These are phyloP conservation scores for Pseudonitzschia delicatissima DNA, from an alignment of 108 stramenopile genomes.

Conservation along the genomic window DNA sequence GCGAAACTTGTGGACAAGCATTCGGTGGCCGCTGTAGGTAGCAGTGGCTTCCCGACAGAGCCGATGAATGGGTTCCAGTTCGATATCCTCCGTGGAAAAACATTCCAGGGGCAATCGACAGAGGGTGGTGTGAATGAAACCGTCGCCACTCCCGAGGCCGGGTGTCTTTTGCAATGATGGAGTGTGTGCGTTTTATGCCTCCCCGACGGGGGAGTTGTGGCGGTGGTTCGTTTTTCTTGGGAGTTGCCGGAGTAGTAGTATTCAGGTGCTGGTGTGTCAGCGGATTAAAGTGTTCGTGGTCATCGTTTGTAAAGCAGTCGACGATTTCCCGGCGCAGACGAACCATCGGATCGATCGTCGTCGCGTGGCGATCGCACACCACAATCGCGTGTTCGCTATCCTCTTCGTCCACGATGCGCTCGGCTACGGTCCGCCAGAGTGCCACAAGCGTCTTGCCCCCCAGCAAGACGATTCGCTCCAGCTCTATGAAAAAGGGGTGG, in stretches of 20 bases:
- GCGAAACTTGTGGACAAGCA: constrained; percentile 49
- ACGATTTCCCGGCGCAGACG: constrained; percentile 51
- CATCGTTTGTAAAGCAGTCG: constrained; percentile 51
- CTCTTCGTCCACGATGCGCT: constrained; percentile 39
- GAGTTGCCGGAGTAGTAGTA: not conserved
- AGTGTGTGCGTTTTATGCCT: constrained; percentile 24
- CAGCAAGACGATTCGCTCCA: constrained; percentile 53
- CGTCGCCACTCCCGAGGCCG: constrained; percentile 50
- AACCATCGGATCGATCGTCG: constrained; percentile 45
- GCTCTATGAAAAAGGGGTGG: constrained; percentile 53
- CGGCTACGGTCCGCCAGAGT: constrained; percentile 56
- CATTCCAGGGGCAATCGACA: constrained; percentile 55
- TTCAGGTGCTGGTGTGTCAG: constrained; percentile 42
- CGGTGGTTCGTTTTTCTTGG: not conserved
- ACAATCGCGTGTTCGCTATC: constrained; percentile 3
- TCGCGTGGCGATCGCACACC: constrained; percentile 52
- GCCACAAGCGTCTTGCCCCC: constrained; percentile 58
- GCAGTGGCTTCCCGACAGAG: constrained; percentile 58
- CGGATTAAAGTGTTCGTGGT: constrained; percentile 23
- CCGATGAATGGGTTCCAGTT: constrained; percentile 48
- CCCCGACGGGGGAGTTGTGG: no score
- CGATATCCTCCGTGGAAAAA: constrained; percentile 42
- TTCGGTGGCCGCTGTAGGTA: constrained; percentile 55
- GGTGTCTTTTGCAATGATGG: constrained; percentile 54
- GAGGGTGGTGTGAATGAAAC: constrained; percentile 64